Evolutionary conservation across 2,329 filamentous ascomycete genomes (phyloP).

Genomic region (Blumeriella jaapii): DNA sequence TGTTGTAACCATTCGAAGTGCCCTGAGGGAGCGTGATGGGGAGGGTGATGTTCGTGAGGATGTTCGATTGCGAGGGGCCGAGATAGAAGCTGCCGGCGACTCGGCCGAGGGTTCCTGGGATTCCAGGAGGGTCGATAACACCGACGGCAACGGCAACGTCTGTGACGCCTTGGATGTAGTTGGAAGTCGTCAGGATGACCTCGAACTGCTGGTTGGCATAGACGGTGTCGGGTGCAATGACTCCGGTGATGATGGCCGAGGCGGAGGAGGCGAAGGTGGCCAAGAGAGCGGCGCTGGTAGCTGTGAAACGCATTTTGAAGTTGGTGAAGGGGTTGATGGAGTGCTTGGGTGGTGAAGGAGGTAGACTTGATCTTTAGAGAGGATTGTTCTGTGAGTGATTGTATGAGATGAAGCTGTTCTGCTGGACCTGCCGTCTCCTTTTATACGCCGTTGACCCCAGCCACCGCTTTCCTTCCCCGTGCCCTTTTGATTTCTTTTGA

Average conservation of each 20-base stretch:
- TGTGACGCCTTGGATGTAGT: slow-evolving; percentile 12
- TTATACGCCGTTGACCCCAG: too few species aligned
- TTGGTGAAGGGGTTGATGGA: not conserved
- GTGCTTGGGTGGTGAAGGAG: not conserved
- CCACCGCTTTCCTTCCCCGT: too few species aligned
- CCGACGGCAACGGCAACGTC: slow-evolving; percentile 15
- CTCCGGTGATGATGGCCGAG: slow-evolving; percentile 16
- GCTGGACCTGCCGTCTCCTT: too few species aligned
- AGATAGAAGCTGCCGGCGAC: slow-evolving; percentile 15
- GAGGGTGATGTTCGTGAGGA: not conserved
- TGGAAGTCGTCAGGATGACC: slow-evolving; percentile 14
- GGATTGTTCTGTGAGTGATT: too few species aligned
- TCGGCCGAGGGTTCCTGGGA: slow-evolving; percentile 10
- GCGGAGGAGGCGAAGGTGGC: slow-evolving; percentile 9
- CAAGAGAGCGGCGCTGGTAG: slow-evolving; percentile 1
- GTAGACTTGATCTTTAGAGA: not conserved
- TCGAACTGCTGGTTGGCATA: slow-evolving; percentile 15
- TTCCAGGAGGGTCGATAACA: slow-evolving; percentile 11
- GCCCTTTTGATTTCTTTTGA: too few species aligned
- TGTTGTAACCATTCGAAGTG: too few species aligned
- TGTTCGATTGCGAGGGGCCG: slow-evolving; percentile 12
- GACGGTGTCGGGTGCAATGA: slow-evolving; percentile 17
- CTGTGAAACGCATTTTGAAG: slow-evolving; percentile 7
- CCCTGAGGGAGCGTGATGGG: too few species aligned
- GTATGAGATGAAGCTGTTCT: too few species aligned